Evolutionary conservation across 768 basidiomycete genomes (phyloP), one percentile per base, ranked within the genome.

Genomic region (Panaeolus papilionaceus): DNA sequence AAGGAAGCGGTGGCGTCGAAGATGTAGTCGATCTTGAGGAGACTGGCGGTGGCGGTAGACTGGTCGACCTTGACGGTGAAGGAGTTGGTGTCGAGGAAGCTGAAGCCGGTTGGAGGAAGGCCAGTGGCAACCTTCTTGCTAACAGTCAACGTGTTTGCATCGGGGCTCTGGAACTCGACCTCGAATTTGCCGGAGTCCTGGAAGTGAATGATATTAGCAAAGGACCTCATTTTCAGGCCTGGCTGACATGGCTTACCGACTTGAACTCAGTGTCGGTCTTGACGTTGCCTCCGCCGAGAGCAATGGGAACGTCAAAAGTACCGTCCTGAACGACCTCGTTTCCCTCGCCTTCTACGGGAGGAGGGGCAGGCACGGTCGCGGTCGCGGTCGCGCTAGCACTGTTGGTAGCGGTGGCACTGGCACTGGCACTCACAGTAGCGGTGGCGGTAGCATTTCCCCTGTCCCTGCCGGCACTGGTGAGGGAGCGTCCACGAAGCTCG

Each of bases 21-120:
- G 62, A 69, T 69, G 42, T 54, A 69, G 49, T 69, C 68, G 20
- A 69, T 63, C 65, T 69, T 69, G 38, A 66, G 68, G 7, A 69
- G 62, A 14, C 61, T 69, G 18, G 63, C 37, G 12, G 37, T 38
- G 5, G 62, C 58, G 7, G 65, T 63, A 4, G 61, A 38, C 12
- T 66, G 45, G 3, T 16, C 62, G 8, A 69, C 62, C 7, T 49
- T 66, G 37, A 69, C 64, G 39, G 64, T 69, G 65, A 63, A 69
- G 8, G 65, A 63, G 23, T 54, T 66, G 18, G 54, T n/a, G 42
- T 69, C 68, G 23, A 69, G 63, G 49, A 69, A 66, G 2, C 40
- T n/a, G 63, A 69, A 69, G 2, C 68, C 66, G n/a, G 68, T 23
- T 3, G 68, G 68, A n/a, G 68, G 63, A 5, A 38, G 18, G 2